Evolutionary conservation across 1,139 yeast species (phyloP).

Genomic region (Candida gigantensis): DNA sequence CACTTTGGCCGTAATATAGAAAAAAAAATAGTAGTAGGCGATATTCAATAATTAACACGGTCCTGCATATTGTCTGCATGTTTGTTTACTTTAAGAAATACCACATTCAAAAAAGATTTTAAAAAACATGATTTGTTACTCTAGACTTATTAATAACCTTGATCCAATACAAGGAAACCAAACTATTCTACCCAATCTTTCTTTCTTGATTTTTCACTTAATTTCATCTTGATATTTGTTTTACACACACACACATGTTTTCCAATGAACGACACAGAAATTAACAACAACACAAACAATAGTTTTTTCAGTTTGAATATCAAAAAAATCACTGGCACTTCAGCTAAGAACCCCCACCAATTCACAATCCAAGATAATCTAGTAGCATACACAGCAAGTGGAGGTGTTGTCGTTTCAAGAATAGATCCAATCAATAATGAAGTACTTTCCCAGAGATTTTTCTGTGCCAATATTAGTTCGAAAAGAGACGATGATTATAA

Average conservation of each 20-base stretch:
- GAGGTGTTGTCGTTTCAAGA: constrained; percentile 60
- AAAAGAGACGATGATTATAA: constrained; percentile 1
- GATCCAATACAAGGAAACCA: too few relatives aligned
- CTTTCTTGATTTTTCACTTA: background rate
- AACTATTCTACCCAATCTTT: too few relatives aligned
- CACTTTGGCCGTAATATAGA: too few relatives aligned
- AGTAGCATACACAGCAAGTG: constrained; percentile 65
- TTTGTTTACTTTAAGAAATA: too few relatives aligned
- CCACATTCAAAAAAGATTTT: too few relatives aligned
- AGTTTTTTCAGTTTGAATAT: constrained; percentile 16
- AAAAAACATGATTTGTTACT: too few relatives aligned
- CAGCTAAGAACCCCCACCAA: constrained; percentile 31
- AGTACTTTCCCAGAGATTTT: constrained; percentile 43
- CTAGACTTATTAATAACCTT: too few relatives aligned
- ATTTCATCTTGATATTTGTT: background rate
- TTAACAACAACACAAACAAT: background rate
- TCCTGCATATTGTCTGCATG: too few relatives aligned
- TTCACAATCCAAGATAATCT: constrained; percentile 41
- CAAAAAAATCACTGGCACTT: constrained; percentile 29
- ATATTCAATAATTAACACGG: too few relatives aligned
- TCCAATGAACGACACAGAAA: constrained; percentile 1
- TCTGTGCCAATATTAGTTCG: constrained; percentile 44
- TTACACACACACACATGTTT: background rate
- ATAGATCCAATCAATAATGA: constrained; percentile 20
- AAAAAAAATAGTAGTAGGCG: too few relatives aligned